These are phyloP conservation scores for Stemphylium vesicarium DNA, from an alignment of 2,329 filamentous ascomycete species.

Conservation along the genomic window DNA sequence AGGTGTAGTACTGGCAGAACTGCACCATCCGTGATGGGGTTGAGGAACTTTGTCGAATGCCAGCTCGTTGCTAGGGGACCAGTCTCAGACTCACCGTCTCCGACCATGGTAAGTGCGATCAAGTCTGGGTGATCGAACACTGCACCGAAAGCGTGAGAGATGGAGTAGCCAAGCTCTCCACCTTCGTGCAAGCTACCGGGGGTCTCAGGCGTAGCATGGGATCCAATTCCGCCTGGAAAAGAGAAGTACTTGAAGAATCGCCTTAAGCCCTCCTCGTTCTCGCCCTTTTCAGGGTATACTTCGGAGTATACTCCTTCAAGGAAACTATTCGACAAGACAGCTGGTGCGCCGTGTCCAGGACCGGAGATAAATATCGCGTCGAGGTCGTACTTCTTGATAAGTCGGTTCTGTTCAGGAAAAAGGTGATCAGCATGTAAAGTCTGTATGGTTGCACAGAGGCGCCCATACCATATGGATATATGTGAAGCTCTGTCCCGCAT, in stretches of 20 bases:
- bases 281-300: slow-evolving; percentile 75
- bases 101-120: slow-evolving; percentile 78
- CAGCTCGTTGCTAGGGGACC: slow-evolving; percentile 79
- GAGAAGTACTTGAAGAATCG: slow-evolving; percentile 85
- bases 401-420: slow-evolving; percentile 60
- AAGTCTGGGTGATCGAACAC: slow-evolving; percentile 78
- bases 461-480: slow-evolving; percentile 73
- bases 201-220: slow-evolving; percentile 79
- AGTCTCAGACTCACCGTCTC: slow-evolving; percentile 82
- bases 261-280: slow-evolving; percentile 71
- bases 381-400: slow-evolving; percentile 81
- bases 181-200: slow-evolving; percentile 80
- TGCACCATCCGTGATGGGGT: slow-evolving; percentile 77
- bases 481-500: slow-evolving; percentile 80
- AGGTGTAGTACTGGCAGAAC: slow-evolving; percentile 79
- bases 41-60: slow-evolving; percentile 84
- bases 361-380: slow-evolving; percentile 76
- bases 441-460: background rate
- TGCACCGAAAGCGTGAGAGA: slow-evolving; percentile 78
- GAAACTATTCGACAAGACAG: slow-evolving; percentile 76
- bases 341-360: slow-evolving; percentile 78
- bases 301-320: slow-evolving; percentile 80
- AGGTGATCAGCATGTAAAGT: background rate
- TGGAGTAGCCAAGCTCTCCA: slow-evolving; percentile 80
- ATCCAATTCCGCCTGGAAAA: slow-evolving; percentile 79